Conservation (phyloP, 805 yeast genomes). For the Pachysolen tannophilus region DNA sequence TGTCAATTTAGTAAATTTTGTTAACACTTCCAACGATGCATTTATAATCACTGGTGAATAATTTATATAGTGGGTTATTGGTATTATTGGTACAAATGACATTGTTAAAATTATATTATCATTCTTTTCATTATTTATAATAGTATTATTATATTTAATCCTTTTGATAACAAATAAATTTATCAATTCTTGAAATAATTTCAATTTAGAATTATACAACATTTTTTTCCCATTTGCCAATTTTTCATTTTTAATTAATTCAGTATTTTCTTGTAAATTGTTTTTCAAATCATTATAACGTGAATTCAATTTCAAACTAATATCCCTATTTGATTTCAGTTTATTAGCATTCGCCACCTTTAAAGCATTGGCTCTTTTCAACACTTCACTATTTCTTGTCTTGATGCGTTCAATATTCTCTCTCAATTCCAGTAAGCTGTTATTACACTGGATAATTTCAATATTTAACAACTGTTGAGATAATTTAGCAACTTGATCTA, state of each 20-base stretch:
- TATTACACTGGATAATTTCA: constrained; percentile 15
- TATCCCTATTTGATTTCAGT: neutral
- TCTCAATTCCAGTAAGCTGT: constrained; percentile 10
- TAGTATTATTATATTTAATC: constrained; percentile 4
- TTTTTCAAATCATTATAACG: neutral
- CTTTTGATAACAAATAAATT: constrained; percentile 9
- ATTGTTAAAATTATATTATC: constrained; percentile 11
- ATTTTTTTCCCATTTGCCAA: constrained; percentile 10
- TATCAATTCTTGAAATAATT: constrained; percentile 14
- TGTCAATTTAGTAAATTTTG: constrained; percentile 12
- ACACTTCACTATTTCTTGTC: constrained; percentile 7
- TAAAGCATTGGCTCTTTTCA: constrained; percentile 7
- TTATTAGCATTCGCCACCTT: constrained; percentile 6
- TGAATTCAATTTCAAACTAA: neutral
- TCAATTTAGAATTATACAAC: constrained; percentile 8
- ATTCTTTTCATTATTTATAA: constrained; percentile 5
- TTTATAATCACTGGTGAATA: constrained; percentile 16
- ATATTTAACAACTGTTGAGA: constrained; percentile 23
- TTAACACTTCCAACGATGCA: constrained; percentile 14
- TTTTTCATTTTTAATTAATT: constrained; percentile 8
- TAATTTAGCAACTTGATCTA: constrained; percentile 19
- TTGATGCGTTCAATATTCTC: constrained; percentile 7
- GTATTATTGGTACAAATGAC: constrained; percentile 19
- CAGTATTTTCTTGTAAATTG: neutral
- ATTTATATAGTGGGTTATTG: constrained; percentile 12